Conservation (phyloP, 2,329 filamentous ascomycete genomes). For the Aspergillus flavus region DNA sequence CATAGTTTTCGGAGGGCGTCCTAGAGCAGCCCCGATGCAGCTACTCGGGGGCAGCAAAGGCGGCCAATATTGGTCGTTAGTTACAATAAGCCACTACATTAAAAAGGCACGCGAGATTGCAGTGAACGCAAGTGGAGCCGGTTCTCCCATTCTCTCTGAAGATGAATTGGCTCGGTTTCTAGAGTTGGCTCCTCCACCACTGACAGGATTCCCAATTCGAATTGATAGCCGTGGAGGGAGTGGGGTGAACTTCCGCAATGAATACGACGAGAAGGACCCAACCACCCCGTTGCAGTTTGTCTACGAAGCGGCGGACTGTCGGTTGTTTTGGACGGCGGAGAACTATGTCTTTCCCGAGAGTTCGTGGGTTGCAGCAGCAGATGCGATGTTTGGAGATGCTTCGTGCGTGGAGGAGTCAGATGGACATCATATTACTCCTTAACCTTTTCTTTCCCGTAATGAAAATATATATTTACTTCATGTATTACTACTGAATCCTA, state of each 20-base stretch:
- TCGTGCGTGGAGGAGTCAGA: not conserved
- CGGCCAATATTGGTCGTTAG: conserved; percentile 15
- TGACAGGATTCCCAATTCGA: not conserved
- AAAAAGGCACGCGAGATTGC: not conserved
- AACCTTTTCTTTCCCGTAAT: too few relatives aligned
- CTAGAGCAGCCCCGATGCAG: conserved; percentile 59
- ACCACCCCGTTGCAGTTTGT: conserved; percentile 60
- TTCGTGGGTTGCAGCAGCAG: conserved; percentile 54
- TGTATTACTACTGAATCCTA: too few relatives aligned
- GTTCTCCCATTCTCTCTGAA: conserved; percentile 13
- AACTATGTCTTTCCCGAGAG: conserved; percentile 55
- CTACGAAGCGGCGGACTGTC: conserved; percentile 63
- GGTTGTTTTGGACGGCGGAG: conserved; percentile 60
- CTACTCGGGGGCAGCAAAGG: conserved; percentile 69
- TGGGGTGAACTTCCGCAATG: conserved; percentile 49
- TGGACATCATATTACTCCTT: not conserved
- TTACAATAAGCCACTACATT: not conserved
- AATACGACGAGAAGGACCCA: conserved; percentile 48
- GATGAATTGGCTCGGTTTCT: not conserved
- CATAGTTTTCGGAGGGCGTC: conserved; percentile 63
- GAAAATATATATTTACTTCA: too few relatives aligned
- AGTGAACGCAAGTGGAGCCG: not conserved
- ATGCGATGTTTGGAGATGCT: conserved; percentile 6
- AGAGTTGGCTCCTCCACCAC: not conserved
- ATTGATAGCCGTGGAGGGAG: not conserved